phyloP scores from a whole-genome alignment of 2,329 filamentous ascomycete species.

The Aureobasidium sp. region DNA sequence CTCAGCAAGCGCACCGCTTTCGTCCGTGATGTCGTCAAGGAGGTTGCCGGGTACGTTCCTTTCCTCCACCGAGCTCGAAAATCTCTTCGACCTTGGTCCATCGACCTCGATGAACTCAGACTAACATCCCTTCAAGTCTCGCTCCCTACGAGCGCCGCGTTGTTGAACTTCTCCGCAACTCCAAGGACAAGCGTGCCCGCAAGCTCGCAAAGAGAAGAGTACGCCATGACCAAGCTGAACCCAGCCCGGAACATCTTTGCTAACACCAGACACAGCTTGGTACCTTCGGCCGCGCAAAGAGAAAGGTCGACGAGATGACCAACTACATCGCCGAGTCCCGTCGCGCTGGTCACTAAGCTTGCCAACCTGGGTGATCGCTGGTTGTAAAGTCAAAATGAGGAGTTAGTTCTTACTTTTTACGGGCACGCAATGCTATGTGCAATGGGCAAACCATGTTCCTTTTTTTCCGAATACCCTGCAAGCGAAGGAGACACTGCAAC shows the following conservation, averaged over 20 bases:
- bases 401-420: constrained; percentile 14
- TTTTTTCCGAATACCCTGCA: constrained; percentile 11
- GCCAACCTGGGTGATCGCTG: constrained; percentile 11
- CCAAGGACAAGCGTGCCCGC: constrained; percentile 97
- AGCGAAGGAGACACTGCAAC: constrained; percentile 2
- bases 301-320: constrained; percentile 99
- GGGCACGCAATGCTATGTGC: constrained; percentile 12
- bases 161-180: constrained; percentile 98
- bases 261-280: constrained; percentile 59
- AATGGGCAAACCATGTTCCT: constrained; percentile 7
- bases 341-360: constrained; percentile 60
- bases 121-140: constrained; percentile 27
- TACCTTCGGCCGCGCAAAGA: constrained; percentile 97
- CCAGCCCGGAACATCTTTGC: constrained; percentile 20
- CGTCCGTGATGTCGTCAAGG: constrained; percentile 95
- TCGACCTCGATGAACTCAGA: constrained; percentile 18
- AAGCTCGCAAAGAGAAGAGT: constrained; percentile 99
- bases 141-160: constrained; percentile 82
- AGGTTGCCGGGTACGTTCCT: constrained; percentile 79
- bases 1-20: constrained; percentile 95
- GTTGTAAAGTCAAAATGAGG: constrained; percentile 15
- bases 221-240: constrained; percentile 37
- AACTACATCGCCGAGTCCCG: constrained; percentile 96
- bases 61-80: background rate
- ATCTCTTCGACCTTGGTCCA: background rate